These are phyloP conservation scores for Capsicum rhomboideum DNA, from an alignment of 257 asterid genomes.

Conservation along the genomic window DNA sequence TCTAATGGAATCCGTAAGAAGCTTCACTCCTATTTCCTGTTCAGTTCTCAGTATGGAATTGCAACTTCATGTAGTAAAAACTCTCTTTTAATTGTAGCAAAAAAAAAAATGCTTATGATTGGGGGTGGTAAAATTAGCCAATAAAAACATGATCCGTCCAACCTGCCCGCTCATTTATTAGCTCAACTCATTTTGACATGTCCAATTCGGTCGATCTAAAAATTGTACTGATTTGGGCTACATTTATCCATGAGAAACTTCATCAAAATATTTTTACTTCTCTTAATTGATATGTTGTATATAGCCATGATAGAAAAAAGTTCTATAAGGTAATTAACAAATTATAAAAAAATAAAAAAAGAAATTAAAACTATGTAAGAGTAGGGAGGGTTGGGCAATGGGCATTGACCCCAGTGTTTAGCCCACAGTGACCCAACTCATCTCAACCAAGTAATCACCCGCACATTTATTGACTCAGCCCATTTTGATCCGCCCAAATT, in stretches of 20 bases:
- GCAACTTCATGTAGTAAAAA: not conserved
- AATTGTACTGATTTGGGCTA: not conserved
- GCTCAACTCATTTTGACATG: not conserved
- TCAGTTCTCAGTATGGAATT: not conserved
- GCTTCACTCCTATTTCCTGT: not conserved
- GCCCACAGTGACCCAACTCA: not conserved
- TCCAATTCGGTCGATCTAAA: not conserved
- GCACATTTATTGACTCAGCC: not conserved
- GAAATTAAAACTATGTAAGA: not conserved
- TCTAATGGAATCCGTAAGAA: not conserved
- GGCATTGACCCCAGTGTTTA: not conserved
- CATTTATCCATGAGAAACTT: not conserved
- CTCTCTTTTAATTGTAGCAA: not conserved
- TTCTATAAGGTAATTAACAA: not conserved
- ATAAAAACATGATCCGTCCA: not conserved
- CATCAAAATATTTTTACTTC: no score
- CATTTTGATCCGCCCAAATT: not conserved
- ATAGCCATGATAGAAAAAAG: no score
- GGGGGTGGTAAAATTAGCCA: not conserved
- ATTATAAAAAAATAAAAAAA: no score
- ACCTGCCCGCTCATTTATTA: not conserved
- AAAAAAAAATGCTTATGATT: not conserved
- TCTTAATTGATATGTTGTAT: not conserved
- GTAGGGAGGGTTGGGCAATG: not conserved
- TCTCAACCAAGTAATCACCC: not conserved